Percentiles rank a stretch among this genome's conserved stretches.
Conservation (phyloP, 495 filamentous ascomycete genomes). For the Penicillium roqueforti region DNA sequence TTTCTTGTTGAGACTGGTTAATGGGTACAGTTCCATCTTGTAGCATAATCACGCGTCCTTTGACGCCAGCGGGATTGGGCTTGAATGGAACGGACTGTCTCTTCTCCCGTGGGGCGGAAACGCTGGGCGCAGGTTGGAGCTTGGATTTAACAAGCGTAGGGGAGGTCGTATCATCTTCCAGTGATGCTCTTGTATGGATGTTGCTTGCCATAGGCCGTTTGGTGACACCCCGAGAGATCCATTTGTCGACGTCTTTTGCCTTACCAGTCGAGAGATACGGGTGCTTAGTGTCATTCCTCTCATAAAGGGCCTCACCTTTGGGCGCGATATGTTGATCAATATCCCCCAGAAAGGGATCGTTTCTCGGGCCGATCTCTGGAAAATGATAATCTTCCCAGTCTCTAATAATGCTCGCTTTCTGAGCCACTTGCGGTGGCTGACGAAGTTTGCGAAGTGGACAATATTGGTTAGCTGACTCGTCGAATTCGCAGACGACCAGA, state of each 20-base stretch:
- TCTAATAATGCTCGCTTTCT: slow-evolving; percentile 3
- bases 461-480: not conserved
- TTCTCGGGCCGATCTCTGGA: slow-evolving; percentile 14
- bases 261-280: not conserved
- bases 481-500: not conserved
- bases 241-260: not conserved
- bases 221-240: not conserved
- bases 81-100: not conserved
- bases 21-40: not conserved
- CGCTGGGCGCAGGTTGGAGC: not conserved
- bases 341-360: not conserved
- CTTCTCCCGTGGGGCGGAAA: not conserved
- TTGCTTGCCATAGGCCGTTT: not conserved
- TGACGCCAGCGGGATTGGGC: not conserved
- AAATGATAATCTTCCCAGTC: slow-evolving; percentile 27
- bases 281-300: not conserved
- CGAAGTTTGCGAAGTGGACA: slow-evolving; percentile 2
- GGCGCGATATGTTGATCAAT: slow-evolving; percentile 6
- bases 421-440: not conserved
- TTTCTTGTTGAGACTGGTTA: not conserved
- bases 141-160: not conserved
- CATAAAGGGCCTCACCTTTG: not conserved
- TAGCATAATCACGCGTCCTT: not conserved
- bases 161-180: not conserved
- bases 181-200: not conserved